A percentile compares a stretch with the other conserved stretches of the same genome.
phyloP scores from a whole-genome alignment of 2,329 filamentous ascomycete species.

The Geosmithia putterillii region DNA sequence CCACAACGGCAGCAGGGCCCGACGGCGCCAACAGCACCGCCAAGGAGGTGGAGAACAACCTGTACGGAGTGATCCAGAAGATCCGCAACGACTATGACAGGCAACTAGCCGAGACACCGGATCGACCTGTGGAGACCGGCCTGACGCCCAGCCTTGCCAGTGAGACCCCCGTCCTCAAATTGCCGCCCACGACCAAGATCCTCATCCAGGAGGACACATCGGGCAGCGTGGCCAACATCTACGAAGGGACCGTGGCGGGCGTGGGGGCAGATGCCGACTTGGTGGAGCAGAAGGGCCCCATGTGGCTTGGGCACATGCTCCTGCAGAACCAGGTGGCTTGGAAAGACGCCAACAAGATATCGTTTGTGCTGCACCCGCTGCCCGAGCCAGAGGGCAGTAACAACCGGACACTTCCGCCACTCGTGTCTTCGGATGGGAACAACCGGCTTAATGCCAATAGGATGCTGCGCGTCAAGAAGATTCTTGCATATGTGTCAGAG shows the following conservation, averaged over 20 bases:
- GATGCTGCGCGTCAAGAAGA: conserved; percentile 93
- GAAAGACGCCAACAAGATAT: conserved; percentile 95
- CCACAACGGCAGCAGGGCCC: conserved; percentile 34
- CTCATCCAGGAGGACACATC: conserved; percentile 58
- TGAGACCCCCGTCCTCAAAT: conserved; percentile 66
- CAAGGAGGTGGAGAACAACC: conserved; percentile 57
- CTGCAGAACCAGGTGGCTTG: conserved; percentile 68
- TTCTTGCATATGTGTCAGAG: conserved; percentile 83
- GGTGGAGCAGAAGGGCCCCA: conserved; percentile 76
- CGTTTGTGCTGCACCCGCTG: conserved; percentile 76
- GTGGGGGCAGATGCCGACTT: conserved; percentile 67
- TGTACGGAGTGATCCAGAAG: conserved; percentile 60
- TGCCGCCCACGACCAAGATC: conserved; percentile 53
- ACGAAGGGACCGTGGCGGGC: conserved; percentile 74
- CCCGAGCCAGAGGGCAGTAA: no score
- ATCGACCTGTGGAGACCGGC: conserved; percentile 43
- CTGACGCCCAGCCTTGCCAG: conserved; percentile 58
- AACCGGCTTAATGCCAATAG: conserved; percentile 91
- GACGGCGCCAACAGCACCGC: not conserved
- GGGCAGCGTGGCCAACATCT: conserved; percentile 69
- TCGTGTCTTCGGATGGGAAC: conserved; percentile 65
- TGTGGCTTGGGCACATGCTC: conserved; percentile 85
- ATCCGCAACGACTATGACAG: conserved; percentile 65
- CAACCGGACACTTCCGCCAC: conserved; percentile 56
- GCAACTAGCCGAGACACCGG: conserved; percentile 42